These are phyloP conservation scores for Fonsecaea monophora DNA, from an alignment of 2,329 filamentous ascomycete genomes.

Conservation along the genomic window DNA sequence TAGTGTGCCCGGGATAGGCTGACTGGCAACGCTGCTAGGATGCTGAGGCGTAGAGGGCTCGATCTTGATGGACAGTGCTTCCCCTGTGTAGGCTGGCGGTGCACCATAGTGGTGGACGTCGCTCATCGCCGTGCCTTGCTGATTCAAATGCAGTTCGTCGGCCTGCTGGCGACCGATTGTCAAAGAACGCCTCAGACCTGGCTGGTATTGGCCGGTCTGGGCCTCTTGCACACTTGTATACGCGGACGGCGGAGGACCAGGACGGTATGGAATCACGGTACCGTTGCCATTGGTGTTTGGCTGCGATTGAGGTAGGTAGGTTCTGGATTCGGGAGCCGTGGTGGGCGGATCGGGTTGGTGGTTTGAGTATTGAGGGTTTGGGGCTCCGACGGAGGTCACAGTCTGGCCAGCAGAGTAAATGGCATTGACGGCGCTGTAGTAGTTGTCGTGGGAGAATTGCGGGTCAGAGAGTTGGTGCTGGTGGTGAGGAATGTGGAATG, in stretches of 20 bases:
- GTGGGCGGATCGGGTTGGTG: slow-evolving; percentile 24
- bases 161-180: slow-evolving; percentile 53
- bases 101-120: slow-evolving; percentile 57
- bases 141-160: slow-evolving; percentile 64
- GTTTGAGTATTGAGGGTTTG: slow-evolving; percentile 47
- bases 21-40: slow-evolving; percentile 45
- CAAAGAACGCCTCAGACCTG: slow-evolving; percentile 49
- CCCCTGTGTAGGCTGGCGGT: slow-evolving; percentile 56
- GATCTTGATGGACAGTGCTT: slow-evolving; percentile 64
- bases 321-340: slow-evolving; percentile 32
- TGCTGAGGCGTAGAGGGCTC: slow-evolving; percentile 62
- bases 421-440: slow-evolving; percentile 42
- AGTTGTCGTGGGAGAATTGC: slow-evolving; percentile 35
- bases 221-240: slow-evolving; percentile 24
- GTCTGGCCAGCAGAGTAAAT: slow-evolving; percentile 56
- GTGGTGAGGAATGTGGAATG: slow-evolving; percentile 39
- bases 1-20: slow-evolving; percentile 64
- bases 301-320: slow-evolving; percentile 30
- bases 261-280: slow-evolving; percentile 36
- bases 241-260: slow-evolving; percentile 29
- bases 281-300: slow-evolving; percentile 34
- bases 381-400: slow-evolving; percentile 56
- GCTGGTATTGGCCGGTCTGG: slow-evolving; percentile 31
- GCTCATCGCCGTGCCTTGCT: slow-evolving; percentile 50
- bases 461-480: slow-evolving; percentile 36